A percentile compares a stretch with the other conserved stretches of the same genome.
phyloP scores from a whole-genome alignment of 352 stramenopile species.

The Globisporangium cylindrosporum region DNA sequence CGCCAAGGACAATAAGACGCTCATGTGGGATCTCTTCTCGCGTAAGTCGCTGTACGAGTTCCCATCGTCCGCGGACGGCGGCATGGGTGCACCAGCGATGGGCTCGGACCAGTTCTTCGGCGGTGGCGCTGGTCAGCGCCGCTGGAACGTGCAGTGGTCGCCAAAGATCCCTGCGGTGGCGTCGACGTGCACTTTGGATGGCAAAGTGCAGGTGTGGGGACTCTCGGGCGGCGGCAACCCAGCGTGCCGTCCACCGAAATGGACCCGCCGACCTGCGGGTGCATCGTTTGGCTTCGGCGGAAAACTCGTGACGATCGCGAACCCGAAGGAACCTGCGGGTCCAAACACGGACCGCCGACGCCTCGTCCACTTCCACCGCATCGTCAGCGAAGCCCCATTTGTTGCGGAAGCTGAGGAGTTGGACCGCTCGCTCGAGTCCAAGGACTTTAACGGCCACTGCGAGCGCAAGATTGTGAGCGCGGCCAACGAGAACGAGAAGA shows the following conservation, averaged over 20 bases:
- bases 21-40: slow-evolving; percentile 97
- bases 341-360: slow-evolving; percentile 61
- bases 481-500: slow-evolving; percentile 58
- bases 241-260: slow-evolving; percentile 91
- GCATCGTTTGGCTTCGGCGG: slow-evolving; percentile 97
- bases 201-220: slow-evolving; percentile 95
- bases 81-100: slow-evolving; percentile 55
- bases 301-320: slow-evolving; percentile 89
- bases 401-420: slow-evolving; percentile 88
- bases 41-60: slow-evolving; percentile 94
- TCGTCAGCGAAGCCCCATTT: slow-evolving; percentile 79
- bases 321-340: slow-evolving; percentile 47
- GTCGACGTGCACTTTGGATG: slow-evolving; percentile 96
- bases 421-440: slow-evolving; percentile 87
- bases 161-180: slow-evolving; percentile 93
- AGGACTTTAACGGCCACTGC: slow-evolving; percentile 93
- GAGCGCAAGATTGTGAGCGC: slow-evolving; percentile 81
- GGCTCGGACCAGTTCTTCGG: slow-evolving; percentile 82
- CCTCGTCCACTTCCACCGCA: slow-evolving; percentile 76
- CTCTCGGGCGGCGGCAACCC: slow-evolving; percentile 74
- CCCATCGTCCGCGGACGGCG: slow-evolving; percentile 56
- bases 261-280: slow-evolving; percentile 88
- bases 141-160: slow-evolving; percentile 97
- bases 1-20: slow-evolving; percentile 97
- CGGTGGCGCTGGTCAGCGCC: slow-evolving; percentile 68